Evolutionary conservation across 2,329 filamentous ascomycete species (phyloP), one percentile per base, ranked within the genome.

Genomic region (Pseudopyricularia javanii): DNA sequence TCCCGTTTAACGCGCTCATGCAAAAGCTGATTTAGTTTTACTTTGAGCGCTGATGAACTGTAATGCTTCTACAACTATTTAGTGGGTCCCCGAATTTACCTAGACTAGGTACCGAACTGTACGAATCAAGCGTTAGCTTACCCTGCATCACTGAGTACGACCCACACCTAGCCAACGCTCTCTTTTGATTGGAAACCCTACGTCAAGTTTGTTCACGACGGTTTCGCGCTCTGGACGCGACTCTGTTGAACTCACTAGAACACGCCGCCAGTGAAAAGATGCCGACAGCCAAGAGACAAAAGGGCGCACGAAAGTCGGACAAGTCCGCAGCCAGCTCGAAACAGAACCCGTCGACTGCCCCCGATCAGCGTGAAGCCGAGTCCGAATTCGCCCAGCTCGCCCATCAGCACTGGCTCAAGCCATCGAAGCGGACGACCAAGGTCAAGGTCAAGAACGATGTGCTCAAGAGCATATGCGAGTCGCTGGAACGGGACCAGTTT

Each of bases 401-500:
- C 56, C 81, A 83, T 63, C 83, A 87, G 67, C 79, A 91, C 69
- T 98, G 93, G 93, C 73, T 95, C 56, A 85, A 85, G 64, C 60
- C 74, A 8, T 72, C 78, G 24, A 80, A 74, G 64, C 80, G 78
- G 63, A 61, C 77, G 28, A 68, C 78, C 49, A 88, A 83, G 63
- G 72, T 80, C 62, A 87, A 84, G 68, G 83, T 88, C 70, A 86
- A 88, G 68, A 91, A 88, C 50, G 86, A 94, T 57, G 81, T 94
- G 48, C 71, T 98, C 63, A 95, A 94, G 72, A 80, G 82, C 62
- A 83, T 98, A 54, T 98, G 91, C 90, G 88, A 94, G 67, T 77
- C 82, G 53, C 71, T 98, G 60, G 90, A 95, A 68, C 82, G 83
- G 58, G 86, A 90, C 53, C 77, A 80, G 53, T 97, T 96, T 64